These are phyloP conservation scores for Ceratobasidium sp. DNA, from an alignment of 1,284 basidiomycete species.

Conservation along the genomic window DNA sequence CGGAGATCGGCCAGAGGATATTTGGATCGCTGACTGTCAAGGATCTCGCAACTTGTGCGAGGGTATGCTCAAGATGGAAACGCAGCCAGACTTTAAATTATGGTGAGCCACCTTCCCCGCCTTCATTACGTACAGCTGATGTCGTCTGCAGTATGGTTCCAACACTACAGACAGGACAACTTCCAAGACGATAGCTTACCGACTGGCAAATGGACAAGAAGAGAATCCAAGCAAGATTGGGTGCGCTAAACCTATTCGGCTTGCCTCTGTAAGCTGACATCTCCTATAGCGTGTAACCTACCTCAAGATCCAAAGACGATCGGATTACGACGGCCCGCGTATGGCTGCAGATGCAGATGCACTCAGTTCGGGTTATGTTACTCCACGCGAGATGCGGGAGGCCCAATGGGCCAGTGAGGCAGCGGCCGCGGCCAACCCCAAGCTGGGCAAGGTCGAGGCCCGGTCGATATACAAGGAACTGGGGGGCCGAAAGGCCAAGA, in stretches of 20 bases:
- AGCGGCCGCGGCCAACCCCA: constrained; percentile 58
- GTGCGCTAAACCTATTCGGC: constrained; percentile 3
- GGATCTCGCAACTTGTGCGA: constrained; percentile 76
- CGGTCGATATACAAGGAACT: constrained; percentile 88
- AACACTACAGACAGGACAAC: constrained; percentile 79
- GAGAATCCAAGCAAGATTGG: constrained; percentile 87
- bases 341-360: constrained; percentile 26
- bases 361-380: constrained; percentile 70
- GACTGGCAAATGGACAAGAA: constrained; percentile 82
- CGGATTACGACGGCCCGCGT: constrained; percentile 30
- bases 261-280: not conserved
- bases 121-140: constrained; percentile 12
- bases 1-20: constrained; percentile 78
- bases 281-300: constrained; percentile 36
- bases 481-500: constrained; percentile 75
- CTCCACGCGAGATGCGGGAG: constrained; percentile 76
- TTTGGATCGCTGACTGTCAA: constrained; percentile 70
- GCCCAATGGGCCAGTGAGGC: constrained; percentile 70
- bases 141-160: constrained; percentile 79
- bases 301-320: constrained; percentile 36
- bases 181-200: constrained; percentile 79
- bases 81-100: constrained; percentile 90
- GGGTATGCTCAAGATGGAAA: constrained; percentile 85
- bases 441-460: constrained; percentile 80
- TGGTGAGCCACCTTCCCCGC: constrained; percentile 57